Evolutionary conservation across 441 rosid species (phyloP), one percentile per base, ranked within the genome.

Genomic region (Viola pubescens): DNA sequence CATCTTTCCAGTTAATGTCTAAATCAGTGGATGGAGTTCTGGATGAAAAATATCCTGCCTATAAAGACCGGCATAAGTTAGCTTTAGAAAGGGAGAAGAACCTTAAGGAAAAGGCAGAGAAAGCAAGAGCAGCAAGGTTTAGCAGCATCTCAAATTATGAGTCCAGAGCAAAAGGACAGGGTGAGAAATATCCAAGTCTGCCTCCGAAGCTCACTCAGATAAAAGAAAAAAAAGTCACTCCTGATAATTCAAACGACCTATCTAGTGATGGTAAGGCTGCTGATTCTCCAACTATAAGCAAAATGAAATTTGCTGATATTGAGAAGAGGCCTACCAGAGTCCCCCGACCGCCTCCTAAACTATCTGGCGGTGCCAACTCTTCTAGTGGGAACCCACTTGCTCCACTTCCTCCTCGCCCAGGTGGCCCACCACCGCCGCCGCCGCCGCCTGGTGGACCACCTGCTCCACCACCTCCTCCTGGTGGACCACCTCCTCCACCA

Each of bases 1-100:
- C 88, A 34, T 89, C 98, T 13, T 92, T 92, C 76, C 90, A 83
- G 0, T 68, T 94, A 73, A 89, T 94, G 96, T 89, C 98, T 14
- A 94, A 86, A 70, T 87, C 97, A 0, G 88, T 84, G 61, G 89
- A 82, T 9, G 84, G 88, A 64, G 88, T 82, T 58, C 57, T 81
- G 65, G 82, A 80, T 60, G 97, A 88, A 70, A 94, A 94, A 64
- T 89, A 87, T 73, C 97, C 97, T 1, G 95, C 91, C 45, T 89
- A 84, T 52, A 87, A 86, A 71, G 98, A 89, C 70, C 76, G 98
- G 59, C 98, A 94, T 69, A 89, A 81, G 77, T 64, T 94, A 69
- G 95, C 96, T 41, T 68, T 84, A 58, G 98, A 89, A 73, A 81
- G 96, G 70, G 98, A 94, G 85, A 84, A 86, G 74, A 77, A 74